A percentile compares a stretch with the other conserved stretches of the same genome.
Conservation (phyloP, 495 filamentous ascomycete species). For the Evernia prunastri region DNA sequence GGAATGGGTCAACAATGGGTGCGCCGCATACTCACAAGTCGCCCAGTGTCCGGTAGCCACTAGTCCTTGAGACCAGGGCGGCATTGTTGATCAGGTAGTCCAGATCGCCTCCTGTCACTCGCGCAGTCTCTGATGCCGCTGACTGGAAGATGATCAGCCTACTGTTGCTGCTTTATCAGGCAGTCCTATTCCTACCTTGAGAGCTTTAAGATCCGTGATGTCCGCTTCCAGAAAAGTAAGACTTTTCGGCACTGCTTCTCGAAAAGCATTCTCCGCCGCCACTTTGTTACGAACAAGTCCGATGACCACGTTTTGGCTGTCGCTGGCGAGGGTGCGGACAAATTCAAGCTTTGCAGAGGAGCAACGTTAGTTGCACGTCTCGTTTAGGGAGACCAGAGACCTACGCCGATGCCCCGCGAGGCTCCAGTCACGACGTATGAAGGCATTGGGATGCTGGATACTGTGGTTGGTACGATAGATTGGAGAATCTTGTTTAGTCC, state of each 20-base stretch:
- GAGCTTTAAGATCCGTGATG: slow-evolving; percentile 1
- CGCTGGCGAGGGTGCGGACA: slow-evolving; percentile 22
- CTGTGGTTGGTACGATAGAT: not conserved
- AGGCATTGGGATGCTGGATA: slow-evolving; percentile 26
- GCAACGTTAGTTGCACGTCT: not conserved
- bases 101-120: slow-evolving; percentile 32
- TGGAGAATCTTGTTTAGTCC: not conserved
- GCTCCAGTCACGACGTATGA: slow-evolving; percentile 36
- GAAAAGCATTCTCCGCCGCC: slow-evolving; percentile 19
- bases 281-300: slow-evolving; percentile 35
- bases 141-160: slow-evolving; percentile 7
- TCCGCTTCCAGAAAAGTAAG: not conserved
- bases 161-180: not conserved
- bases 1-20: not conserved
- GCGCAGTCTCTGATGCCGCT: slow-evolving; percentile 30
- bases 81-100: slow-evolving; percentile 40
- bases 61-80: slow-evolving; percentile 24
- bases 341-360: slow-evolving; percentile 13
- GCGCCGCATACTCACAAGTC: not conserved
- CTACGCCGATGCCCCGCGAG: slow-evolving; percentile 38
- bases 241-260: not conserved
- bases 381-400: slow-evolving; percentile 24
- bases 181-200: slow-evolving; percentile 16
- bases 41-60: not conserved
- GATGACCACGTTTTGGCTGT: slow-evolving; percentile 34